These are phyloP conservation scores for Moringa oleifera DNA, from an alignment of 345 rosid species.

Conservation along the genomic window DNA sequence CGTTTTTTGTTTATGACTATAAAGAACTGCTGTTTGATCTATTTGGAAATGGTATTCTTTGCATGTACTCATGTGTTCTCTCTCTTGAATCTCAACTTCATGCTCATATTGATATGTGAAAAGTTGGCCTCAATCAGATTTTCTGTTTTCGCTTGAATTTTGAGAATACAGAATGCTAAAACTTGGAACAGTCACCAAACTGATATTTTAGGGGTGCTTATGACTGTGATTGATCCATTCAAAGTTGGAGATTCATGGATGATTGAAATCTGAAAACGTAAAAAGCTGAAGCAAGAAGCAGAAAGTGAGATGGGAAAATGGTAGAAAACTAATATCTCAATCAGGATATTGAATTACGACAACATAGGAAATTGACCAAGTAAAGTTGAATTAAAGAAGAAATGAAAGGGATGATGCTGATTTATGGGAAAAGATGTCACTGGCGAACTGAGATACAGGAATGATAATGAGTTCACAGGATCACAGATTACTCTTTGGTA, in stretches of 20 bases:
- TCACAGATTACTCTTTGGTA: too few relatives aligned
- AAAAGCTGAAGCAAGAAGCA: not conserved
- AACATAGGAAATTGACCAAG: too few relatives aligned
- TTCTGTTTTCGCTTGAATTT: not conserved
- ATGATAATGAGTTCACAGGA: too few relatives aligned
- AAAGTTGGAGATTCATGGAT: not conserved
- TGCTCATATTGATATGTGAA: not conserved
- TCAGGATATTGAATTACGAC: too few relatives aligned
- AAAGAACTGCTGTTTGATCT: not conserved
- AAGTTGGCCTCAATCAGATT: not conserved
- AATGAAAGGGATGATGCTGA: too few relatives aligned
- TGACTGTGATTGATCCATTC: not conserved
- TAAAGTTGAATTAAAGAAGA: too few relatives aligned
- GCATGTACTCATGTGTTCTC: not conserved
- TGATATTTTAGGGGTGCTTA: too few relatives aligned
- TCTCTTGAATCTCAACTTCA: not conserved
- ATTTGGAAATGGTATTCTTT: not conserved
- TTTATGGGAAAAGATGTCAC: too few relatives aligned
- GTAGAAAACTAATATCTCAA: too few relatives aligned
- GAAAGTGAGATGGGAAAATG: not conserved
- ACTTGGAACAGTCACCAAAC: too few relatives aligned
- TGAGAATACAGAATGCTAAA: too few relatives aligned
- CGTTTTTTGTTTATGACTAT: not conserved
- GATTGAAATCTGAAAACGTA: not conserved
- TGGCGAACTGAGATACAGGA: too few relatives aligned